Conservation (phyloP, 257 asterid species). For the Nicotiana otophora region DNA sequence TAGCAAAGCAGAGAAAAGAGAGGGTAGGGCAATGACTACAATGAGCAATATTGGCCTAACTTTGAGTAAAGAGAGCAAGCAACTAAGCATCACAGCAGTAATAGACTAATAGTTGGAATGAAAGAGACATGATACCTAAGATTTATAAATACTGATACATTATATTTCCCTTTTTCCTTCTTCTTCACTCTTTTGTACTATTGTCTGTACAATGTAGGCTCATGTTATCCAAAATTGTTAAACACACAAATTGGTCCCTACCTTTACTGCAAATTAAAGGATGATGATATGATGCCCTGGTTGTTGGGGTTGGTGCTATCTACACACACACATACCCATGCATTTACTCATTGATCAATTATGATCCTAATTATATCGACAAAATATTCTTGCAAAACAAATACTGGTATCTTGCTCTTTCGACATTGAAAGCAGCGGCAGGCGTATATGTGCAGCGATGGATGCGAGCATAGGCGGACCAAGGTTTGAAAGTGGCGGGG, state of each 20-base stretch:
- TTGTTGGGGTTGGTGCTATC: background rate
- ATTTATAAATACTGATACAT: constrained; percentile 33
- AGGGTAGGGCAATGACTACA: background rate
- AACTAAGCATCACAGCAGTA: background rate
- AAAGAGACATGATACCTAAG: constrained; percentile 49
- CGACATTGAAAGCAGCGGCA: background rate
- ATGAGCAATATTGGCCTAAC: background rate
- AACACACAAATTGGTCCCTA: background rate
- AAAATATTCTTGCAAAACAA: background rate
- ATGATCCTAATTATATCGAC: background rate
- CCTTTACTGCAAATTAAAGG: background rate
- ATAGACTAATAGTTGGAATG: constrained; percentile 43
- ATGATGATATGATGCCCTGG: background rate
- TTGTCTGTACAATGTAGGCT: background rate
- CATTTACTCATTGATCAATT: background rate
- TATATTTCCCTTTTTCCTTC: constrained; percentile 12
- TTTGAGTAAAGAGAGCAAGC: background rate
- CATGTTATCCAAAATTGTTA: background rate
- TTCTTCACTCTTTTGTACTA: background rate
- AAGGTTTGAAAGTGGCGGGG: too few species aligned
- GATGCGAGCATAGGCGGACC: background rate
- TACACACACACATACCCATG: background rate
- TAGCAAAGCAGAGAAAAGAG: background rate
- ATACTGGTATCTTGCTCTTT: background rate
- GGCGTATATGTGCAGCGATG: background rate